These are phyloP conservation scores for Monosporascus sp. DNA, from an alignment of 2,329 filamentous ascomycete genomes.

Conservation along the genomic window DNA sequence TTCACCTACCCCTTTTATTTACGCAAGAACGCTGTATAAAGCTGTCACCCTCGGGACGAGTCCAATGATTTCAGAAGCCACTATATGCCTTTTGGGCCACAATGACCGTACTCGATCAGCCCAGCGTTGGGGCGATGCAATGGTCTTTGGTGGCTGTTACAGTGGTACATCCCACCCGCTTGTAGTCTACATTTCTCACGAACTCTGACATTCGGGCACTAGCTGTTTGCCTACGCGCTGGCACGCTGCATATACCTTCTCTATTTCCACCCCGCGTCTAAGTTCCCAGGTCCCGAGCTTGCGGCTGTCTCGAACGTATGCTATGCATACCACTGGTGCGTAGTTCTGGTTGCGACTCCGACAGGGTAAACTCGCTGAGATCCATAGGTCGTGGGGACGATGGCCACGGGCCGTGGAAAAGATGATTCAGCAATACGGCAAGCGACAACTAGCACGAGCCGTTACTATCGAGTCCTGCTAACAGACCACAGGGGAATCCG, in stretches of 20 bases:
- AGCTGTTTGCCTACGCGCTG: conserved; percentile 5
- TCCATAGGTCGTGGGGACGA: conserved; percentile 5
- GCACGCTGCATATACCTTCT: conserved; percentile 8
- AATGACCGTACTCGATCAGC: too few species aligned
- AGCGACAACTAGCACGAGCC: not conserved
- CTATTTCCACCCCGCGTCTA: conserved; percentile 10
- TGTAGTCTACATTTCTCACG: too few species aligned
- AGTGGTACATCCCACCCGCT: too few species aligned
- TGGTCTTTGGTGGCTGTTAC: too few species aligned
- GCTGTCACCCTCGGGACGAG: too few species aligned
- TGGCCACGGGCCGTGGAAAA: conserved; percentile 10
- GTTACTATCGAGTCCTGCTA: not conserved
- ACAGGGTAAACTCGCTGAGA: not conserved
- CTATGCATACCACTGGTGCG: conserved; percentile 12
- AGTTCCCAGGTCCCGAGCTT: conserved; percentile 11
- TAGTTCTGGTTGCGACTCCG: not conserved
- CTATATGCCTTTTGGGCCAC: too few species aligned
- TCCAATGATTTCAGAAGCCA: too few species aligned
- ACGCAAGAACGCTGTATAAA: too few species aligned
- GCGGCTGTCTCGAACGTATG: conserved; percentile 8
- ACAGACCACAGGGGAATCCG: conserved; percentile 4
- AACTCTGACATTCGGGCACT: not conserved
- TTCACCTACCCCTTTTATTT: too few species aligned
- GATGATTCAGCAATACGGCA: conserved; percentile 9
- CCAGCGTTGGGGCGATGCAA: too few species aligned